phyloP scores from a whole-genome alignment of 495 filamentous ascomycete species.

The Neurospora africana region DNA sequence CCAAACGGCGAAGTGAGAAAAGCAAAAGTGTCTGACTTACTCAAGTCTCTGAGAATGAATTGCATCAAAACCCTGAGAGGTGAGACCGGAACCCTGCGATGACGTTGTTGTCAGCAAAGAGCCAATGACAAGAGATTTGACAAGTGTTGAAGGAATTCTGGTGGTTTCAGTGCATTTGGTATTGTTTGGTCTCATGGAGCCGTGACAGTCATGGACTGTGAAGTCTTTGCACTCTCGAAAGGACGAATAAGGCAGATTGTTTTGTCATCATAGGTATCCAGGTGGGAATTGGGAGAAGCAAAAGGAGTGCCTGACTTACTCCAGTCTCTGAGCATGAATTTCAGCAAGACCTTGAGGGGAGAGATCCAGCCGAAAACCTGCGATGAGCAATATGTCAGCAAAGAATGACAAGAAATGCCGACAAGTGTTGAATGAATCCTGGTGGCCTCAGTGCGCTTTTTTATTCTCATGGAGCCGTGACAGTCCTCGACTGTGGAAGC shows the following conservation, averaged over 20 bases:
- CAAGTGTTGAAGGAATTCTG: background rate
- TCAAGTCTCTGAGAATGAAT: background rate
- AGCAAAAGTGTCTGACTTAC: background rate
- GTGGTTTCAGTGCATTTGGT: background rate
- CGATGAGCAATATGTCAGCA: background rate
- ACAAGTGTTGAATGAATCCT: background rate
- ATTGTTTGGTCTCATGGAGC: background rate
- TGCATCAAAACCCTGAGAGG: too few relatives aligned
- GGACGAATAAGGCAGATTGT: background rate
- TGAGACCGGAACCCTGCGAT: background rate
- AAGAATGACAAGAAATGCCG: background rate
- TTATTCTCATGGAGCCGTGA: background rate
- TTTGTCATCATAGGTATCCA: background rate
- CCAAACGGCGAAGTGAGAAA: background rate
- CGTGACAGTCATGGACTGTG: background rate
- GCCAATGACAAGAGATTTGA: background rate
- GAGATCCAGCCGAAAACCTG: background rate
- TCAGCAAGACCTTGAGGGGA: background rate
- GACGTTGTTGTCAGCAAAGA: background rate
- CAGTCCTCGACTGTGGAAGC: background rate
- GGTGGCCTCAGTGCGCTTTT: background rate
- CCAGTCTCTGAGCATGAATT: background rate
- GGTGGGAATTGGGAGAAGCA: background rate
- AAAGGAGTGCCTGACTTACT: background rate
- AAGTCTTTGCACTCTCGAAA: background rate